Evolutionary conservation across 345 rosid genomes (phyloP), one percentile per base, ranked within the genome.

Genomic region (Camelina neglecta): DNA sequence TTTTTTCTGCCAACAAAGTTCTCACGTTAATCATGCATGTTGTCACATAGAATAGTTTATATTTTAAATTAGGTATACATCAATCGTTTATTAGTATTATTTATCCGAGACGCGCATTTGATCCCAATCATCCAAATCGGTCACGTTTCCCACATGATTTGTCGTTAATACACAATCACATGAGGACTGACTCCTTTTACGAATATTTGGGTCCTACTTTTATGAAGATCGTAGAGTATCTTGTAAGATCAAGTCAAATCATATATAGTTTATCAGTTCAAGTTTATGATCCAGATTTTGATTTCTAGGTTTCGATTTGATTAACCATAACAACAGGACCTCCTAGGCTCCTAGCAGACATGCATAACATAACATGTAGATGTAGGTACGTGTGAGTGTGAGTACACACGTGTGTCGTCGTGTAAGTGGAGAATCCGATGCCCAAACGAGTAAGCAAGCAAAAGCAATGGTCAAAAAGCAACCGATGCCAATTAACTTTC

Each of bases 401-500:
- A 26, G 39, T 55, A 16, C 31, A 55, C 16, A 69, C 51, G 64
- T 73, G 62, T 26, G 38, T 49, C 31, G 62, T 73, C 31, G 62
- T 73, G 57, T 64, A 55, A 75, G 74, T 68, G 64, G 79, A 75
- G 79, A 75, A 75, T 69, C 74, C 15, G 64, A 75, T 68, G 20
- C 79, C 29, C 79, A 68, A 42, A 24, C 70, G 74, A 68, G 74
- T 60, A 69, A 75, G 73, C 67, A 75, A 69, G 75, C 67, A 39
- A 61, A 23, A 20, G 29, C 69, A 53, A 51, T 53, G 57, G 69
- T 75, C 79, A 53, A 61, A 61, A 69, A 75, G 64, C 70, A 61
- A 75, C 18, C 16, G 41, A 36, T 58, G 24, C 66, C 20, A 16
- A 23, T 36, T 65, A 35, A 6, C 16, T 48, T 15, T 10, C n/a